phyloP scores from a whole-genome alignment of 169 alveolate genomes.

The Plasmodium vivax region DNA sequence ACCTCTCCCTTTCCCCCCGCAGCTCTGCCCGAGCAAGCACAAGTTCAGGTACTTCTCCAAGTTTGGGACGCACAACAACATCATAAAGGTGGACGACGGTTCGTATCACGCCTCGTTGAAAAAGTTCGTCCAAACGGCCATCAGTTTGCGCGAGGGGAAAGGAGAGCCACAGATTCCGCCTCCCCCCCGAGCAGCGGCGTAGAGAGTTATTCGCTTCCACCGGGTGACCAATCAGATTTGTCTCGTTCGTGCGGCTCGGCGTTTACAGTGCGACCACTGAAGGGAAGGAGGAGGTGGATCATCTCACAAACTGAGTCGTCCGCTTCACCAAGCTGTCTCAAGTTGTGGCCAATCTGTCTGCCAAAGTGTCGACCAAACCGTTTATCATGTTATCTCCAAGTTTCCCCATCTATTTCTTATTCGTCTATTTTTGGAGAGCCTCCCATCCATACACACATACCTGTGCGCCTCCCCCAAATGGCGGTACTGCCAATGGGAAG shows the following conservation, averaged over 20 bases:
- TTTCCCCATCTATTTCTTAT: not conserved
- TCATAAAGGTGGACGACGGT: constrained; percentile 19
- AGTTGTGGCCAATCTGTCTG: not conserved
- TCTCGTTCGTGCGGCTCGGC: not conserved
- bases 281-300: not conserved
- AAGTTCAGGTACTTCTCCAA: constrained; percentile 1
- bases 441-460: not conserved
- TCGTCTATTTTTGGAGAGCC: not conserved
- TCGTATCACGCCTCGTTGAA: constrained; percentile 2
- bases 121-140: constrained; percentile 12
- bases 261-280: not conserved
- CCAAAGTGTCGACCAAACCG: not conserved
- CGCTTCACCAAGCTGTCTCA: not conserved
- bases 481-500: not conserved
- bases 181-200: not conserved
- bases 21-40: constrained; percentile 23
- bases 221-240: not conserved
- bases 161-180: not conserved
- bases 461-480: not conserved
- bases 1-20: no score
- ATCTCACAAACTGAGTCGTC: not conserved
- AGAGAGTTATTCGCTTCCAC: not conserved
- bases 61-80: constrained; percentile 36
- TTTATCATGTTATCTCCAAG: not conserved
- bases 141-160: not conserved